A percentile compares a stretch with the other conserved stretches of the same genome.
Conservation (phyloP, 768 basidiomycete species). For the Phlegmacium glaucopus region DNA sequence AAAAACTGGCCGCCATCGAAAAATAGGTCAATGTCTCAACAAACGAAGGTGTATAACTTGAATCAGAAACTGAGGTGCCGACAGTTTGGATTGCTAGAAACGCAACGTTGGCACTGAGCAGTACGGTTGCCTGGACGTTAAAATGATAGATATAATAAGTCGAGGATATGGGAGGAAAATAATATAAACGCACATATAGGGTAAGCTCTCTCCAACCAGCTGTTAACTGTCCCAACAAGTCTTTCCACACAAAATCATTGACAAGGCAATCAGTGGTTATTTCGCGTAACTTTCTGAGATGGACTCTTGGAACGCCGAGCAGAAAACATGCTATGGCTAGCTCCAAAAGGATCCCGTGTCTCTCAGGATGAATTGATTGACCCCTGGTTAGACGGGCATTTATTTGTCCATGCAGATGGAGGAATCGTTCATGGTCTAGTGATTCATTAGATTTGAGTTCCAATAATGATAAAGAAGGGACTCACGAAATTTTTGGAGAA, state of each 20-base stretch:
- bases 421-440: too few relatives aligned
- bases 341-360: conserved; percentile 31
- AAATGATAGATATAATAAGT: background rate
- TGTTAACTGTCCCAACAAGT: conserved; percentile 16
- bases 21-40: conserved; percentile 44
- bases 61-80: conserved; percentile 15
- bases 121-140: conserved; percentile 51
- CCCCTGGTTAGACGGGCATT: conserved; percentile 30
- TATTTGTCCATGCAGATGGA: too few relatives aligned
- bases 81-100: conserved; percentile 50
- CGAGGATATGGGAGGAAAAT: background rate
- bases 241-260: too few relatives aligned
- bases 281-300: conserved; percentile 37
- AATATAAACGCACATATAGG: conserved; percentile 35
- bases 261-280: conserved; percentile 45
- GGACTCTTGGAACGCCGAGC: conserved; percentile 42
- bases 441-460: background rate
- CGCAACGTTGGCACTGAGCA: conserved; percentile 54
- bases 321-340: conserved; percentile 33
- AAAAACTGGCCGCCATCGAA: conserved; percentile 42
- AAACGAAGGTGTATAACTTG: conserved; percentile 24
- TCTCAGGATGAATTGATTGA: conserved; percentile 33
- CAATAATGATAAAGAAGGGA: background rate
- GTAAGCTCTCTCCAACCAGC: conserved; percentile 26
- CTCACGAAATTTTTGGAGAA: conserved; percentile 33